Base-by-base conservation (phyloP, 169 alveolate species). In the Cyclospora cayetanensis region DNA sequence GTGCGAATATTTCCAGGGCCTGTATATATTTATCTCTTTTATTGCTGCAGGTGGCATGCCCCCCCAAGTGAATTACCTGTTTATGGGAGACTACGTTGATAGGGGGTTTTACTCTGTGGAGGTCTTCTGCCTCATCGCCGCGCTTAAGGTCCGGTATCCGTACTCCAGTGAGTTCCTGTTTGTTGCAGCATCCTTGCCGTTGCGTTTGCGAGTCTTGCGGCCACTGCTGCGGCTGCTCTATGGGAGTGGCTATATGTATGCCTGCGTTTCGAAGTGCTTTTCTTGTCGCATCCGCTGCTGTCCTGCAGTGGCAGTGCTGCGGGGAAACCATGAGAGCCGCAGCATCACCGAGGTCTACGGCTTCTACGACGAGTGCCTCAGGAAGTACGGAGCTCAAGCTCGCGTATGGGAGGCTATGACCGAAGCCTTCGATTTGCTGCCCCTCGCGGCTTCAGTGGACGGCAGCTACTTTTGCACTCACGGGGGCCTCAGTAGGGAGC, bases 11-110 rank as follows among this genome's bases (percentile, higher is more conserved):
- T n/a, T n/a, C n/a, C n/a, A n/a, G n/a, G n/a, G n/a, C n/a, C 4
- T 68, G 22, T 34, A 25, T 68, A 29, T 34, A 25, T 34, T 27
- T 68, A 68, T 68, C 31, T n/a, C 11, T 63, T 12, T 34, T n/a
- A 2, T 2, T 25, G 12, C 31, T 79, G 42, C 63, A 90, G 93
- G 93, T 1, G 93, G 93, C n/a, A 29, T 5, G 31, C 93, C 99
- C 42, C 99, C 99, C 35, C 99, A 98, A 90, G 97, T 99, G 66
- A 98, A 98, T 92, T 98, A 98, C 92, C 93, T 99, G 90, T 99
- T 99, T 95, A 93, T 99, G 95, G 99, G 99, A 42, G 99, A 99
- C 95, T 99, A 98, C 90, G 99, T 99, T 9, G 99, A 99, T 95
- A 94, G 99, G 92, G 99, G 99, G 80, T 98, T 97, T 93, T 98